Percentiles rank a stretch among this genome's conserved stretches.
These are phyloP conservation scores for Microsporum audouinii DNA, from an alignment of 2,329 filamentous ascomycete genomes.

Conservation along the genomic window DNA sequence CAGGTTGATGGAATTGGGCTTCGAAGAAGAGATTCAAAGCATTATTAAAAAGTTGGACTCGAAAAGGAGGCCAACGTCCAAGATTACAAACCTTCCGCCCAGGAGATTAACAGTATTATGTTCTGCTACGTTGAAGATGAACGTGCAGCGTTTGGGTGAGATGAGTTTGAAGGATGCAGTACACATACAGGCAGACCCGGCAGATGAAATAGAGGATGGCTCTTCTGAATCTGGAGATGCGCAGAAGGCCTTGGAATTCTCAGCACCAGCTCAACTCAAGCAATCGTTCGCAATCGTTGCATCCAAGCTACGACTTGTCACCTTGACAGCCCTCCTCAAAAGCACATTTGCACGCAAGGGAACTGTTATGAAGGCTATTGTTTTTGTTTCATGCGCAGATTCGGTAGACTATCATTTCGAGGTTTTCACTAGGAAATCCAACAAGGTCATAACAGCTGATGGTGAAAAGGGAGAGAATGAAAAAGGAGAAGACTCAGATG, in stretches of 20 bases:
- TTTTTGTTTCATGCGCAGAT: slow-evolving; percentile 95
- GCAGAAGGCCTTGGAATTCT: slow-evolving; percentile 50
- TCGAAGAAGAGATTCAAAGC: slow-evolving; percentile 83
- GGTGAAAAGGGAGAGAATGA: slow-evolving; percentile 17
- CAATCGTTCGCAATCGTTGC: slow-evolving; percentile 82
- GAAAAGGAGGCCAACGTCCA: slow-evolving; percentile 47
- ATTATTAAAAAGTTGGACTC: slow-evolving; percentile 71
- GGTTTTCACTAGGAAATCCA: slow-evolving; percentile 48
- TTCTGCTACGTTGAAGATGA: slow-evolving; percentile 96
- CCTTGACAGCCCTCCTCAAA: slow-evolving; percentile 71
- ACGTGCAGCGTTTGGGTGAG: slow-evolving; percentile 83
- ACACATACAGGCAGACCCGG: slow-evolving; percentile 62
- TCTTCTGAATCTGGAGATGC: slow-evolving; percentile 34
- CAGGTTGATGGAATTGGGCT: slow-evolving; percentile 95
- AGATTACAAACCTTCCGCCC: slow-evolving; percentile 55
- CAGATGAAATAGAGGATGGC: slow-evolving; percentile 43
- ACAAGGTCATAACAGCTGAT: background rate
- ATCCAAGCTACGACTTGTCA: slow-evolving; percentile 81
- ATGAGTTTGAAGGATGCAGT: slow-evolving; percentile 90
- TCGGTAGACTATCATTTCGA: slow-evolving; percentile 96
- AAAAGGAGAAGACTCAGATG: slow-evolving; percentile 1
- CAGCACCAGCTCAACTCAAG: slow-evolving; percentile 83
- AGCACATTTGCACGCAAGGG: slow-evolving; percentile 78
- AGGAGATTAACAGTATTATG: slow-evolving; percentile 77
- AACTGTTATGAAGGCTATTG: slow-evolving; percentile 89